These are phyloP conservation scores for Phylloporus sp. DNA, from an alignment of 768 basidiomycete genomes.

Conservation along the genomic window DNA sequence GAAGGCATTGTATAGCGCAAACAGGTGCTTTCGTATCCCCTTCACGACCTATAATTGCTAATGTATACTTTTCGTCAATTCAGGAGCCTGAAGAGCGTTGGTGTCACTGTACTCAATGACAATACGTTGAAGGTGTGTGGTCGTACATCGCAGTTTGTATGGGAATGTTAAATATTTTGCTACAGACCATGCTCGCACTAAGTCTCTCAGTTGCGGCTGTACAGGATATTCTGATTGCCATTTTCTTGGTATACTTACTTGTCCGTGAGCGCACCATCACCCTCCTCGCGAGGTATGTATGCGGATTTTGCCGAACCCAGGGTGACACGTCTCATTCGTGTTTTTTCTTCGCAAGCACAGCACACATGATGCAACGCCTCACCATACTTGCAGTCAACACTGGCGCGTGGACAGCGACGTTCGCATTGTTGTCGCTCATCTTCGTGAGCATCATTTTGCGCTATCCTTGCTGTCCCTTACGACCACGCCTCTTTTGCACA, in stretches of 20 bases:
- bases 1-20: not conserved
- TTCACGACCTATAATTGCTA: not conserved
- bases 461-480: too few species aligned
- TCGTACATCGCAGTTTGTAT: not conserved
- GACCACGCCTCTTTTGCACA: not conserved
- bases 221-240: not conserved
- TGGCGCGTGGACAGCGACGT: constrained; percentile 48
- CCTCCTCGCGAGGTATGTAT: not conserved
- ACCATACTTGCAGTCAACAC: not conserved
- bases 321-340: not conserved
- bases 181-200: not conserved
- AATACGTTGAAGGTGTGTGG: not conserved
- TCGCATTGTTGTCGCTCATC: constrained; percentile 33
- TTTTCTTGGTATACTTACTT: not conserved
- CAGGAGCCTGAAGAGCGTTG: not conserved
- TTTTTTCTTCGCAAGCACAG: not conserved
- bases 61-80: not conserved
- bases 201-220: not conserved
- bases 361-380: constrained; percentile 1
- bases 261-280: not conserved
- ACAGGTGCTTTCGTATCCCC: not conserved
- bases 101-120: not conserved
- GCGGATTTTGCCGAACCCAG: not conserved
- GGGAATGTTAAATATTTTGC: not conserved
- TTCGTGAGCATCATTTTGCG: not conserved